A percentile compares a stretch with the other conserved stretches of the same genome.
Conservation (phyloP, 78 protist genomes). For the Bigelowiella natans region DNA sequence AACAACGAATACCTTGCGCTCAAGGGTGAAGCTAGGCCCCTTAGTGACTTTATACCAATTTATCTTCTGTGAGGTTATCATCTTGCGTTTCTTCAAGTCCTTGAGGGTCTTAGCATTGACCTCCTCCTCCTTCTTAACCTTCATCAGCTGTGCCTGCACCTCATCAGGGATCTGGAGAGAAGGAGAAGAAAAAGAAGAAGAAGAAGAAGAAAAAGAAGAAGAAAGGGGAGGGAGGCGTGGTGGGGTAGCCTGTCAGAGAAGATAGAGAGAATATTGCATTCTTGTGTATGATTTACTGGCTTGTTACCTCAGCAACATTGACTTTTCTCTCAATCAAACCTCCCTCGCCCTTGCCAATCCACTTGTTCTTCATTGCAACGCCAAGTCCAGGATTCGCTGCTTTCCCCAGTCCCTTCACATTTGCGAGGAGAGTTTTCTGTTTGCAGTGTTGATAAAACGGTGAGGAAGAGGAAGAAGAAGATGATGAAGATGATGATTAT, state of each 20-base stretch:
- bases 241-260: no score
- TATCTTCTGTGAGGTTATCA: neutral
- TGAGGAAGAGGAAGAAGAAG: no score
- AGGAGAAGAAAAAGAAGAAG: neutral
- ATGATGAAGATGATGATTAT: no score
- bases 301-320: no score
- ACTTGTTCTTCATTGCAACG: neutral
- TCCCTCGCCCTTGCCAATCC: neutral
- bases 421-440: neutral
- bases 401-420: neutral
- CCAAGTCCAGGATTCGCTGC: neutral
- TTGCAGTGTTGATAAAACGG: neutral
- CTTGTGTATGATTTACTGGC: no score
- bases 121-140: neutral
- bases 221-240: neutral
- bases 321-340: no score
- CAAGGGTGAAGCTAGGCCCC: neutral
- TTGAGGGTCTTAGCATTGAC: neutral
- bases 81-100: neutral
- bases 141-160: neutral
- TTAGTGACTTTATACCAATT: neutral
- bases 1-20: neutral
- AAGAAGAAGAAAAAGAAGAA: neutral
- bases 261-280: no score
- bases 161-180: neutral